phyloP scores from a whole-genome alignment of 768 basidiomycete genomes.

The Phaffia tasmanica region DNA sequence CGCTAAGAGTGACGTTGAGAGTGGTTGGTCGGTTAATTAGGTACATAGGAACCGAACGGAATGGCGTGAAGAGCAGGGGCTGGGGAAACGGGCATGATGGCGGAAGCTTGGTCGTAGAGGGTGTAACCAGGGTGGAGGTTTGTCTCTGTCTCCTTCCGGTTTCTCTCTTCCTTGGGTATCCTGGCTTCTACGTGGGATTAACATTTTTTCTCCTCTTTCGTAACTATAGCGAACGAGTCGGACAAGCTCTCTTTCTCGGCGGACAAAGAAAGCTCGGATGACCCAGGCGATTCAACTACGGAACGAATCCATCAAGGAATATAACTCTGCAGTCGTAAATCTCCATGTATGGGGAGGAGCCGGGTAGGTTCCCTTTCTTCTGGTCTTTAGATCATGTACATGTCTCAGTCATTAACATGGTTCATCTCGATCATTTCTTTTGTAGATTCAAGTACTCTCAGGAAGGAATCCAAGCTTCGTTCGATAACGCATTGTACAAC shows the following conservation, averaged over 20 bases:
- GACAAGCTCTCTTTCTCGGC: conserved; percentile 8
- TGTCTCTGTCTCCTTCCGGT: conserved; percentile 23
- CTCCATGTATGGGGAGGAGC: conserved; percentile 15
- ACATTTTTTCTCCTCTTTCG: not conserved
- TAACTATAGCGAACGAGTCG: not conserved
- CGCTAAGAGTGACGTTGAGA: conserved; percentile 33
- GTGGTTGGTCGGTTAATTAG: conserved; percentile 38
- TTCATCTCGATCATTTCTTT: too few relatives aligned
- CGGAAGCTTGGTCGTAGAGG: conserved; percentile 38
- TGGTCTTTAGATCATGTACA: not conserved
- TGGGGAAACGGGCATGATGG: conserved; percentile 45
- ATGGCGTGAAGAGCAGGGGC: conserved; percentile 37
- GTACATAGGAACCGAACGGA: conserved; percentile 37
- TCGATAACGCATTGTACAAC: conserved; percentile 4
- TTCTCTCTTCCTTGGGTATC: not conserved
- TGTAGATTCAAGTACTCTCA: conserved; percentile 23
- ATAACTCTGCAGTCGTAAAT: conserved; percentile 3
- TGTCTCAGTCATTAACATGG: not conserved
- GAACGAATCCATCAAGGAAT: conserved; percentile 14
- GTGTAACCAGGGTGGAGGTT: conserved; percentile 35
- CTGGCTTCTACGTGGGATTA: not conserved
- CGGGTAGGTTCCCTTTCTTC: conserved; percentile 9
- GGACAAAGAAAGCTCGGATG: conserved; percentile 17
- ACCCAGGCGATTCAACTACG: conserved; percentile 3
- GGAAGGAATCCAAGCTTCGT: not conserved